Conservation (phyloP, 225 moss, liverwort and hornwort genomes). For the Anthoceros angustus region DNA sequence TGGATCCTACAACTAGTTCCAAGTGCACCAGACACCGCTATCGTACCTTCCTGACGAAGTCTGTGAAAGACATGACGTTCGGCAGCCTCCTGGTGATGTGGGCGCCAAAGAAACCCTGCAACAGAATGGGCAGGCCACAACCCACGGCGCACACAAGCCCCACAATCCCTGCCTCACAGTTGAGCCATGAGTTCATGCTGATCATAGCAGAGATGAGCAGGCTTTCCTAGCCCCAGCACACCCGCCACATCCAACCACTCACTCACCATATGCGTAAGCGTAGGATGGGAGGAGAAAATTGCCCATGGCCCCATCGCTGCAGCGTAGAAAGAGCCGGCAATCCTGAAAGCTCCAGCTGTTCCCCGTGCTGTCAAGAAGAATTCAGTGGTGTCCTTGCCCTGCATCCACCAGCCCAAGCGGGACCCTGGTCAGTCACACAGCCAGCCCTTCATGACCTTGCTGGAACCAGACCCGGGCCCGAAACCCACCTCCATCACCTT, state of each 20-base stretch:
- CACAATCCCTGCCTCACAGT: not conserved
- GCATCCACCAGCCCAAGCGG: not conserved
- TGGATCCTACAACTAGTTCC: too few species aligned
- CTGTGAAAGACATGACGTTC: not conserved
- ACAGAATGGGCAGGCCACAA: not conserved
- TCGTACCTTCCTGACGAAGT: not conserved
- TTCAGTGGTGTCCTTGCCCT: conserved; percentile 5
- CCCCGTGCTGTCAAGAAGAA: not conserved
- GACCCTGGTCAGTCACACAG: not conserved
- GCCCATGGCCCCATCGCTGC: not conserved
- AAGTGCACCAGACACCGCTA: too few species aligned
- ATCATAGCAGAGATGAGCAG: too few species aligned
- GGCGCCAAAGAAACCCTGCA: not conserved
- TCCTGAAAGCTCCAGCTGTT: not conserved
- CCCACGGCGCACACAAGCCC: not conserved
- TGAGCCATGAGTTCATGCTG: not conserved
- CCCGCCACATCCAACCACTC: not conserved
- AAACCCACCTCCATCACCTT: not conserved
- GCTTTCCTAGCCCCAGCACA: not conserved
- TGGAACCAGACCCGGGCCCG: not conserved
- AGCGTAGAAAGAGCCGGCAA: not conserved
- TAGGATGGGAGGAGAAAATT: not conserved
- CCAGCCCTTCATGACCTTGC: too few species aligned
- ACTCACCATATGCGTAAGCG: not conserved
- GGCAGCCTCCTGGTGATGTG: not conserved